Evolutionary conservation across 2,329 filamentous ascomycete genomes (phyloP).

Genomic region (Pyrenophora teres): DNA sequence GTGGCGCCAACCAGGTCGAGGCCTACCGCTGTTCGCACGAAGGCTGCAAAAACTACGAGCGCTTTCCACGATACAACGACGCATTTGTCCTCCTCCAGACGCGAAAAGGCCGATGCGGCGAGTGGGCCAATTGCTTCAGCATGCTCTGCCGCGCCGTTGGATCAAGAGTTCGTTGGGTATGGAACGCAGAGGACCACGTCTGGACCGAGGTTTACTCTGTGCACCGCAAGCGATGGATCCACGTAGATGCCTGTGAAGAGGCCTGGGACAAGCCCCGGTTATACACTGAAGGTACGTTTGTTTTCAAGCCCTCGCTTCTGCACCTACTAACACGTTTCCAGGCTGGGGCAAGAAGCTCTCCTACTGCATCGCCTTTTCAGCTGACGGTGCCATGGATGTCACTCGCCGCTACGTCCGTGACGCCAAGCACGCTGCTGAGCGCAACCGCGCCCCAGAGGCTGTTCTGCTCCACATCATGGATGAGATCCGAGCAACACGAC

Average conservation of each 20-base stretch:
- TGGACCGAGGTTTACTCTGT: conserved; percentile 98
- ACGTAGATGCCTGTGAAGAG: conserved; percentile 93
- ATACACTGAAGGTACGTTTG: conserved; percentile 75
- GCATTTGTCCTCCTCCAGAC: conserved; percentile 92
- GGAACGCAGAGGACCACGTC: conserved; percentile 96
- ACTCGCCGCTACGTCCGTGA: conserved; percentile 74
- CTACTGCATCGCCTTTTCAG: conserved; percentile 95
- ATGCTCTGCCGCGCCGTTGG: conserved; percentile 96
- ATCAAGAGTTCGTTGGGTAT: conserved; percentile 91
- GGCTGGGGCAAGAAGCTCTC: conserved; percentile 96
- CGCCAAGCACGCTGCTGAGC: conserved; percentile 71
- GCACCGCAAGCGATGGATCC: conserved; percentile 92
- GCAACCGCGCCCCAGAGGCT: conserved; percentile 82
- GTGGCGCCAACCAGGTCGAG: conserved; percentile 85
- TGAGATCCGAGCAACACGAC: conserved; percentile 84
- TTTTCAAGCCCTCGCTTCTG: not conserved
- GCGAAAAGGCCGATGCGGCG: conserved; percentile 81
- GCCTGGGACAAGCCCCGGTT: conserved; percentile 92
- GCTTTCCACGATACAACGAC: conserved; percentile 93
- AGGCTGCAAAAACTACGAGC: conserved; percentile 77
- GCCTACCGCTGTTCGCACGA: conserved; percentile 83
- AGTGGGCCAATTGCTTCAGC: conserved; percentile 98
- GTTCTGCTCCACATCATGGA: conserved; percentile 89
- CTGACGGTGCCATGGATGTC: conserved; percentile 75
- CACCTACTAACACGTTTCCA: conserved; percentile 35